These are phyloP conservation scores for Naganishia friedmannii DNA, from an alignment of 768 basidiomycete genomes.

Conservation along the genomic window DNA sequence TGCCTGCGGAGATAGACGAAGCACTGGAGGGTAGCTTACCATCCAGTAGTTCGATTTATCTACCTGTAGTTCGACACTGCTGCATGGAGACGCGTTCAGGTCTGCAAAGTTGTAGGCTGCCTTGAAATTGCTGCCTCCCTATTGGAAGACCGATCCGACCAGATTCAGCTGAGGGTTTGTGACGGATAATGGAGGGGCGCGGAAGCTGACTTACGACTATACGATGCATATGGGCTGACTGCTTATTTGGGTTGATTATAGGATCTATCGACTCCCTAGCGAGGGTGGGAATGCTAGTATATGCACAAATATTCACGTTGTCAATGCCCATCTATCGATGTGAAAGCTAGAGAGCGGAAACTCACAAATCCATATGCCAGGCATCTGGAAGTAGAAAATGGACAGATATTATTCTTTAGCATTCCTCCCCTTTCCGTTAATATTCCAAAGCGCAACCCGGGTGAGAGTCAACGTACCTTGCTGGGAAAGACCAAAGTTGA, in stretches of 20 bases:
- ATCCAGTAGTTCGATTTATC: slow-evolving; percentile 42
- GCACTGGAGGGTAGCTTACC: neutral
- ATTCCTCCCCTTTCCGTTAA: neutral
- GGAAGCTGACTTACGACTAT: slow-evolving; percentile 33
- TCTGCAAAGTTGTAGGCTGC: slow-evolving; percentile 20
- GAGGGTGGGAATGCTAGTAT: slow-evolving; percentile 35
- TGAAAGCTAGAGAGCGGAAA: no score
- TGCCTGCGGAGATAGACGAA: neutral
- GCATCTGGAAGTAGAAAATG: slow-evolving; percentile 1
- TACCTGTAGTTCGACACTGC: slow-evolving; percentile 32
- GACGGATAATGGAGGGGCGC: neutral
- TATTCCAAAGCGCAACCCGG: no score
- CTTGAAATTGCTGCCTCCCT: slow-evolving; percentile 27
- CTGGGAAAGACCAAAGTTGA: neutral
- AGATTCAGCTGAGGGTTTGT: neutral
- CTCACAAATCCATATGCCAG: slow-evolving; percentile 20
- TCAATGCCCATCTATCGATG: no score
- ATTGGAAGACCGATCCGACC: neutral
- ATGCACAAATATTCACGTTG: no score
- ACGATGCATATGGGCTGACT: slow-evolving; percentile 46
- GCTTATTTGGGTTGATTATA: slow-evolving; percentile 41
- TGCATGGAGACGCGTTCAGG: slow-evolving; percentile 7
- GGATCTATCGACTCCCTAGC: slow-evolving; percentile 45
- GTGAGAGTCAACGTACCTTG: neutral
- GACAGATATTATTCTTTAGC: neutral